phyloP scores from a whole-genome alignment of 257 asterid species.

The Coffea canephora region DNA sequence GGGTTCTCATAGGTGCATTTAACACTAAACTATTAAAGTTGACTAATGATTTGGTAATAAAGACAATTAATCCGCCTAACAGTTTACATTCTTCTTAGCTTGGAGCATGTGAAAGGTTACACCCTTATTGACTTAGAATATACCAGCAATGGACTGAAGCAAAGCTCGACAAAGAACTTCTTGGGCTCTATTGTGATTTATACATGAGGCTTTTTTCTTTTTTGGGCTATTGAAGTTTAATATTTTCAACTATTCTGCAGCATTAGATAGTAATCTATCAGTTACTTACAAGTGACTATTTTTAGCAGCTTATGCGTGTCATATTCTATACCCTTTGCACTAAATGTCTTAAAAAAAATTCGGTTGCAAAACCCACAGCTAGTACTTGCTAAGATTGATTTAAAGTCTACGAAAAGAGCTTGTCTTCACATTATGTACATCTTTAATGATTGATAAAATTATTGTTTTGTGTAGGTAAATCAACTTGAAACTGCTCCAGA shows the following conservation, averaged over 20 bases:
- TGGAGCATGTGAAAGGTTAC: neutral
- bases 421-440: neutral
- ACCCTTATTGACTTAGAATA: too few species aligned
- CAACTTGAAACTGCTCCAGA: slow-evolving; percentile 61
- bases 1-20: neutral
- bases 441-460: neutral
- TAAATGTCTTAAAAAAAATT: neutral
- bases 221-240: neutral
- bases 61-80: neutral
- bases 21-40: neutral
- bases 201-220: too few species aligned
- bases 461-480: slow-evolving; percentile 47
- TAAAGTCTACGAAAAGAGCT: neutral
- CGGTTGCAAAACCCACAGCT: neutral
- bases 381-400: neutral
- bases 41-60: neutral
- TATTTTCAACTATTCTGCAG: neutral
- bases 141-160: neutral
- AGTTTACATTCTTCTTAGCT: too few species aligned
- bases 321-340: neutral
- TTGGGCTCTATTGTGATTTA: too few species aligned
- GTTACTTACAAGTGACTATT: neutral
- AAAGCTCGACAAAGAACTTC: neutral
- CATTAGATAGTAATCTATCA: neutral
- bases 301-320: neutral